phyloP scores from a whole-genome alignment of 2,329 filamentous ascomycete species.

The Trichoderma aggressivum region DNA sequence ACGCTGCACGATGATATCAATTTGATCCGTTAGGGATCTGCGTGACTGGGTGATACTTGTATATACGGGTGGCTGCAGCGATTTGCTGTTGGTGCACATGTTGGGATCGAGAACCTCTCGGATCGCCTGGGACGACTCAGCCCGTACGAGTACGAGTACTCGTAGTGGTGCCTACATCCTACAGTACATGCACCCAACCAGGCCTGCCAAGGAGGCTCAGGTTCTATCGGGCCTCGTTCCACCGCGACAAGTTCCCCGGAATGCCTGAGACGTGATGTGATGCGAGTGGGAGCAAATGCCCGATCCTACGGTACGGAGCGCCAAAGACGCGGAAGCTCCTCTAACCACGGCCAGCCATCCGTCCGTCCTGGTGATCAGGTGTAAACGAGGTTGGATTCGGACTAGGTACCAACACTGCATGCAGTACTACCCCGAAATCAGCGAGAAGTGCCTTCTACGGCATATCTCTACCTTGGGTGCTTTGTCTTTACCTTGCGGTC shows the following conservation, averaged over 20 bases:
- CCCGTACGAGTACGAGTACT: too few species aligned
- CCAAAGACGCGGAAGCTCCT: background rate
- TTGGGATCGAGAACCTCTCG: background rate
- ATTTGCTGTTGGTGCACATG: background rate
- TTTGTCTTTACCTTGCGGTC: background rate
- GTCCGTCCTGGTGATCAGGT: background rate
- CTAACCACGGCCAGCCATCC: background rate
- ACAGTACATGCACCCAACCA: background rate
- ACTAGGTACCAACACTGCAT: background rate
- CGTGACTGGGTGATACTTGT: background rate
- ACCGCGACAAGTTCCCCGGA: background rate
- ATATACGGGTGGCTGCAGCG: background rate
- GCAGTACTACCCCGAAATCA: background rate
- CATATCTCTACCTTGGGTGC: background rate
- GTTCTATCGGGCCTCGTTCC: background rate
- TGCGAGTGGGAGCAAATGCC: background rate
- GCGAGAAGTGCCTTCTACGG: background rate
- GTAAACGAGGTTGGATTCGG: background rate
- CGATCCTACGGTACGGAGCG: background rate
- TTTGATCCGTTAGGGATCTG: background rate
- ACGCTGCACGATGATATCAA: constrained; percentile 5
- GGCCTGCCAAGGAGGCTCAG: background rate
- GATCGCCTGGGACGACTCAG: background rate
- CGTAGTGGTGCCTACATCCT: background rate
- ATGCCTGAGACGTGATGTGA: background rate